Evolutionary conservation across 208 protist genomes (phyloP), one percentile per base, ranked within the genome.

Genomic region (Vickermania spadyakhi): DNA sequence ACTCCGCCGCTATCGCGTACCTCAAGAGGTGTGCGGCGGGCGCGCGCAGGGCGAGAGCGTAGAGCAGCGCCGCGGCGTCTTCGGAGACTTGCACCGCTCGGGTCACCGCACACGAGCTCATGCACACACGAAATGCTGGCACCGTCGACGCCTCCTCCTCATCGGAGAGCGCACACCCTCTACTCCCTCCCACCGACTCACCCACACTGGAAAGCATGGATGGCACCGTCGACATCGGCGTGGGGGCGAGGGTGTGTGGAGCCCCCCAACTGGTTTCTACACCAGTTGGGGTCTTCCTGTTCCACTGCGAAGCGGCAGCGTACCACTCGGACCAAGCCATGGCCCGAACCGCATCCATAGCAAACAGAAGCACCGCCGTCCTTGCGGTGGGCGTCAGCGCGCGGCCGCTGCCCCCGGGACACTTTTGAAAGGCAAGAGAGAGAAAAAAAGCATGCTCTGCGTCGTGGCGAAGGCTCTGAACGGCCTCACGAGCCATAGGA

Each of bases 11-110:
- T 41, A 59, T 71, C 13, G 61, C 60, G 52, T 91, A 91, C 26
- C 67, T 54, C 31, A 56, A 30, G 60, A 91, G 62, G 61, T 62
- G 72, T 5, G 58, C 57, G 14, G 86, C 85, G 11, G 66, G 74
- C 42, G 72, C 67, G 41, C 81, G 73, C 53, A 93, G 30, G 2
- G 85, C 64, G 22, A 93, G 56, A 30, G 77, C 77, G 42, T 68
- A 65, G 52, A 93, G 55, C 41, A 93, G 69, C 18, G 62, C 66
- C 60, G 65, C 71, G 27, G 69, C 72, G 62, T 87, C 85, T 2
- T 67, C 23, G 13, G 85, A 85, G 0, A 61, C 71, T 28, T 64
- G 62, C 27, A 56, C 54, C n/a, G 81, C 76, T 58, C 75, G 75
- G 3, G 25, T 54, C n/a, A 66, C 77, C 1, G 72, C 78, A 23